Base-by-base conservation (phyloP, 2,329 filamentous ascomycete species). In the Trichoderma breve region DNA sequence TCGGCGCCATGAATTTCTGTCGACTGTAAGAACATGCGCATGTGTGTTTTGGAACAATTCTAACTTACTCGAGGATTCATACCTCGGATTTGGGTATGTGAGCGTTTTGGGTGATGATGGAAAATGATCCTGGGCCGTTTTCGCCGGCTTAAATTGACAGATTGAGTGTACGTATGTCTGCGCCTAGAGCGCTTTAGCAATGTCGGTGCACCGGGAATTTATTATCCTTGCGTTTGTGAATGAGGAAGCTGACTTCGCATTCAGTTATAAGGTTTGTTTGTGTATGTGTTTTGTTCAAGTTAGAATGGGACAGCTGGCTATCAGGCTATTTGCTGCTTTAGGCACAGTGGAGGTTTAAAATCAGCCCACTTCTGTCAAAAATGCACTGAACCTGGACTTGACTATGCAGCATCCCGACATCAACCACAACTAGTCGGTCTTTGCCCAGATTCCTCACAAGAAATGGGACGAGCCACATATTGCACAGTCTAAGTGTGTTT, bases 1-100 rank as follows among this genome's bases (percentile, higher is more conserved):
- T 30, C 15, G 61, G 61, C 36, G 61, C 61, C 61, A 63, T 63
- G 36, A 63, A 63, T 32, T 47, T 63, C 61, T 63, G 61, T 32
- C 47, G 26, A 32, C 61, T 32, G 24, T 63, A 63, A 63, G 61
- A 63, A 47, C 2, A 47, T 47, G 61, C 61, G 61, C 61, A 63
- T 63, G 18, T 47, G 47, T 30, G 58, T 47, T n/a, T 51, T 32
- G 61, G 24, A 63, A 21, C 6, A 21, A 21, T 47, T 47, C 14
- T 21, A 39, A 47, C 61, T 47, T 63, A 63, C 61, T 63, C 61
- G 61, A 30, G 61, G 61, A 18, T 30, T 39, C 61, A 63, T 63
- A 12, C 11, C 36, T 47, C 24, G 24, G 61, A 47, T 63, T 21
- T 63, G 36, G 15, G 36, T 62, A 28, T 62, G 15, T 62, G 58